Evolutionary conservation across 106 monocot genomes (phyloP).

Genomic region (Amphibolis antarctica): DNA sequence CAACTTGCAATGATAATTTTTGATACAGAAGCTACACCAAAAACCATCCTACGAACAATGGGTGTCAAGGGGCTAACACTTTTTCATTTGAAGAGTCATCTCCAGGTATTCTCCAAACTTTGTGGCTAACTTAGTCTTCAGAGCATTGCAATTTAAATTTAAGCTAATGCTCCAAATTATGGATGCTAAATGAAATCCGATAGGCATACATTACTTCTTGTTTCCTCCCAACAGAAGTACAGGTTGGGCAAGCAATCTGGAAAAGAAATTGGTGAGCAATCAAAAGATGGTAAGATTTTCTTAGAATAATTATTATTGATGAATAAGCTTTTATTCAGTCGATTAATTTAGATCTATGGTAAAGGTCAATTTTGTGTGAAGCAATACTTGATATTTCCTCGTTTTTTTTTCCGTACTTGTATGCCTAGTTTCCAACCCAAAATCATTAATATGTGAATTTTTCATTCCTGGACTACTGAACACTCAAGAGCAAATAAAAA

Average conservation of each 20-base stretch:
- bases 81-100: slow-evolving; percentile 95
- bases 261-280: slow-evolving; percentile 82
- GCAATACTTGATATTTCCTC: too few relatives aligned
- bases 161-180: background rate
- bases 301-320: background rate
- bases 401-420: too few relatives aligned
- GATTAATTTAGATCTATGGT: too few relatives aligned
- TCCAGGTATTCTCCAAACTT: slow-evolving; percentile 45
- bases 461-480: too few relatives aligned
- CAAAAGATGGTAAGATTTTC: slow-evolving; percentile 72
- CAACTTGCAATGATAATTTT: background rate
- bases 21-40: slow-evolving; percentile 78
- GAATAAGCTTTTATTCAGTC: background rate
- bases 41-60: slow-evolving; percentile 91
- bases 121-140: background rate
- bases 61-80: slow-evolving; percentile 88
- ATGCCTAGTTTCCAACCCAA: too few relatives aligned
- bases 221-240: slow-evolving; percentile 45
- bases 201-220: background rate
- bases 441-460: too few relatives aligned
- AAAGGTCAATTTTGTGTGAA: too few relatives aligned
- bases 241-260: slow-evolving; percentile 89
- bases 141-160: too few relatives aligned
- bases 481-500: too few relatives aligned
- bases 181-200: background rate